Evolutionary conservation across 371 early-diverging fungal species (phyloP).

Genomic region (Mucor piriformis): DNA sequence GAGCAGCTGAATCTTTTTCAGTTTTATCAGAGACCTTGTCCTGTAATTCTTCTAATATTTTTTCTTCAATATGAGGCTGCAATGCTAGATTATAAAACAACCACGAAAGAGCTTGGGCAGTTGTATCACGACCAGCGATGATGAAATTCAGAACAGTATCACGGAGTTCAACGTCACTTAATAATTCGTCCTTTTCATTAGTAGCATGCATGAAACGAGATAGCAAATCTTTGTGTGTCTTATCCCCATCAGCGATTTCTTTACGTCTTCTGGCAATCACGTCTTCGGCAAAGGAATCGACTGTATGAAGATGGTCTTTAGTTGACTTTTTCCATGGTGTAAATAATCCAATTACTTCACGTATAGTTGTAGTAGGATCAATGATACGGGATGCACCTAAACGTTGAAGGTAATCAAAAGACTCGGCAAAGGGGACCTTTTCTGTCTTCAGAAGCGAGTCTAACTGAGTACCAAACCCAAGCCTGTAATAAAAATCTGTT

Average conservation of each 20-base stretch:
- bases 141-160: conserved; percentile 56
- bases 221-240: conserved; percentile 37
- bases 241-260: conserved; percentile 24
- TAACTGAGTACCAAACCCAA: conserved; percentile 47
- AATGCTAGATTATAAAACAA: conserved; percentile 52
- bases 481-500: conserved; percentile 15
- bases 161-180: conserved; percentile 49
- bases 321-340: conserved; percentile 35
- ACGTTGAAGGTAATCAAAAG: conserved; percentile 54
- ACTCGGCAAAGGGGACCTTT: conserved; percentile 53
- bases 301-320: conserved; percentile 30
- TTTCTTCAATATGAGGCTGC: conserved; percentile 48
- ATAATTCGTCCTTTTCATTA: conserved; percentile 40
- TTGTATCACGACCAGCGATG: conserved; percentile 72
- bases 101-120: conserved; percentile 76
- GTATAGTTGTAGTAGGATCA: conserved; percentile 37
- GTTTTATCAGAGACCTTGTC: conserved; percentile 32
- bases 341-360: conserved; percentile 33
- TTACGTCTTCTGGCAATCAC: conserved; percentile 48
- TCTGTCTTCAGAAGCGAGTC: conserved; percentile 25
- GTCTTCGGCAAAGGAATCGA: conserved; percentile 49
- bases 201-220: conserved; percentile 37
- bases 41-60: conserved; percentile 52
- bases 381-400: conserved; percentile 27
- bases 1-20: conserved; percentile 34